Percentiles rank a stretch among this genome's conserved stretches.
phyloP scores from a whole-genome alignment of 75 land plant species.

The Gnetum montanum region DNA sequence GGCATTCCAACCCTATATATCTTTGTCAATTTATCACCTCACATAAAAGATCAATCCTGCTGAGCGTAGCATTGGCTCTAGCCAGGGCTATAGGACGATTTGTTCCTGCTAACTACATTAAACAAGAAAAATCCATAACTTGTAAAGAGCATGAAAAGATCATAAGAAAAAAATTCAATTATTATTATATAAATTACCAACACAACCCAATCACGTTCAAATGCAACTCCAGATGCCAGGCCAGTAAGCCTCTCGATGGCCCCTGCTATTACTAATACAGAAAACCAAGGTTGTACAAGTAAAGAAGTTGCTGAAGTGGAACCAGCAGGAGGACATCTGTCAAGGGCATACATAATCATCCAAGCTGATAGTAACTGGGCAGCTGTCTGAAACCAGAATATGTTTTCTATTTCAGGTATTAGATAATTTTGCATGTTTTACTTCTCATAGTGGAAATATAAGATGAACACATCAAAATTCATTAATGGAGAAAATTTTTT shows the following conservation, averaged over 20 bases:
- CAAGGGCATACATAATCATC: constrained; percentile 68
- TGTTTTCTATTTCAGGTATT: not conserved
- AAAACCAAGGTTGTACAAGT: constrained; percentile 88
- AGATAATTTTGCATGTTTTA: not conserved
- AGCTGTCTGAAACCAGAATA: constrained; percentile 49
- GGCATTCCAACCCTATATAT: no score
- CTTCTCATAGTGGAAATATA: not conserved
- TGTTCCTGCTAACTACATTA: constrained; percentile 72
- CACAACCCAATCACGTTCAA: constrained; percentile 98
- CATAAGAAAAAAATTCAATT: no score
- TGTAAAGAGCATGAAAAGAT: not conserved
- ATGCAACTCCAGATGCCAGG: constrained; percentile 79
- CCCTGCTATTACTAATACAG: constrained; percentile 60
- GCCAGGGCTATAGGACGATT: constrained; percentile 90
- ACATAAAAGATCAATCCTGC: constrained; percentile 83
- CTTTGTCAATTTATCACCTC: constrained; percentile 77
- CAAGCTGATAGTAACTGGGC: constrained; percentile 80
- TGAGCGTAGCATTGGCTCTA: constrained; percentile 83
- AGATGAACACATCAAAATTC: not conserved
- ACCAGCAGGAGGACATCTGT: constrained; percentile 13
- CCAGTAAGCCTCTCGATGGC: constrained; percentile 82
- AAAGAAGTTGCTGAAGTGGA: constrained; percentile 39
- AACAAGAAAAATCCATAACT: constrained; percentile 7
- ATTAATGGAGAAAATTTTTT: not conserved
- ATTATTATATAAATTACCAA: constrained; percentile 59